Evolutionary conservation across 257 asterid species (phyloP).

Genomic region (Nemophila menziesii): DNA sequence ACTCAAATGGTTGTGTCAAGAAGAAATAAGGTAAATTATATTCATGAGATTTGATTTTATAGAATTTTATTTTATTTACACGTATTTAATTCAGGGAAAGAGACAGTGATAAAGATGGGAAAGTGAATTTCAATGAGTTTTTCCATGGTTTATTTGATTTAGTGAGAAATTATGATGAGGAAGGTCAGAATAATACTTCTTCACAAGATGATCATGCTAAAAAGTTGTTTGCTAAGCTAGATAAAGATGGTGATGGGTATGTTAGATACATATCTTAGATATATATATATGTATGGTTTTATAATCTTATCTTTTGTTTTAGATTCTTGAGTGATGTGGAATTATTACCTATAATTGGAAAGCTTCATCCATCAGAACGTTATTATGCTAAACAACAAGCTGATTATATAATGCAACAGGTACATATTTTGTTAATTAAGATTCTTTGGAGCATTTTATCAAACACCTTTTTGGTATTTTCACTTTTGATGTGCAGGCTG

Average conservation of each 20-base stretch:
- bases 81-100: slow-evolving; percentile 60
- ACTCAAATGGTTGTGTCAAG: slow-evolving; percentile 79
- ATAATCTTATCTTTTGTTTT: slow-evolving; percentile 15
- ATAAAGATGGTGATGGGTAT: slow-evolving; percentile 92
- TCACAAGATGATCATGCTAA: slow-evolving; percentile 56
- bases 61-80: background rate
- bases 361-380: slow-evolving; percentile 83
- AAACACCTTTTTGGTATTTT: background rate
- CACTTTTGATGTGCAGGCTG: slow-evolving; percentile 66
- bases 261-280: too few relatives aligned
- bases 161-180: slow-evolving; percentile 71
- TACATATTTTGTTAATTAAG: slow-evolving; percentile 12
- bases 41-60: background rate
- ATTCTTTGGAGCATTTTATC: background rate
- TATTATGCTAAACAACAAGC: slow-evolving; percentile 91
- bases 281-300: background rate
- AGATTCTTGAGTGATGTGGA: slow-evolving; percentile 73
- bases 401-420: slow-evolving; percentile 92
- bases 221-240: slow-evolving; percentile 67
- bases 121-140: slow-evolving; percentile 75
- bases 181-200: slow-evolving; percentile 34
- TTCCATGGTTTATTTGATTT: slow-evolving; percentile 86
- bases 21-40: slow-evolving; percentile 64
- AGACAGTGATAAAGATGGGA: slow-evolving; percentile 81
- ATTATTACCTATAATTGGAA: slow-evolving; percentile 68